phyloP scores from a whole-genome alignment of 345 rosid species.

The Salix exigua region DNA sequence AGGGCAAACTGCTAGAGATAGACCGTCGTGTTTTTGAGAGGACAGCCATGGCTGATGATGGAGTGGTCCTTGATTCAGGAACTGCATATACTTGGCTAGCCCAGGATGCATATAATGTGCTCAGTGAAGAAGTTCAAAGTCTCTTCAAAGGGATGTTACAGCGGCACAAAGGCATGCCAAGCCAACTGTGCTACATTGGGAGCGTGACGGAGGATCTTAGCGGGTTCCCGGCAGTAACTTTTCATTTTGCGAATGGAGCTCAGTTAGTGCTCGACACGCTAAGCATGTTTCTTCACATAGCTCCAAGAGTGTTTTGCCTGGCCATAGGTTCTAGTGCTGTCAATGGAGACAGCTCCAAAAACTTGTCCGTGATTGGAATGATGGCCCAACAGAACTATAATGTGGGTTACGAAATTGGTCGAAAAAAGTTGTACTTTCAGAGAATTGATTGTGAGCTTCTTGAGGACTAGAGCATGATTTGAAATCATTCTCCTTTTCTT shows the following conservation, averaged over 20 bases:
- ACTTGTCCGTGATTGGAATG: constrained; percentile 2
- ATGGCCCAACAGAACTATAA: constrained; percentile 16
- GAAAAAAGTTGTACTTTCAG: constrained; percentile 1
- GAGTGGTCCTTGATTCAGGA: constrained; percentile 37
- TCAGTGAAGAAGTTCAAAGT: constrained; percentile 20
- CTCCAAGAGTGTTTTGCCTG: not conserved
- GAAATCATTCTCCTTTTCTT: not conserved
- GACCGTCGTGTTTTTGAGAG: constrained; percentile 10
- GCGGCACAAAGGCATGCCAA: not conserved
- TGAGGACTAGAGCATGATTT: not conserved
- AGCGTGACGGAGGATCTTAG: not conserved
- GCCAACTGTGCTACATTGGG: constrained; percentile 41
- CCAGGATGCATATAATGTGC: constrained; percentile 3
- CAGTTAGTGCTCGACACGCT: constrained; percentile 11
- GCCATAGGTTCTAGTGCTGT: not conserved
- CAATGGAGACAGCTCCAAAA: not conserved
- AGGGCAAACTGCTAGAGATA: constrained; percentile 26
- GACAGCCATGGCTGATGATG: not conserved
- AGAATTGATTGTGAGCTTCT: constrained; percentile 15
- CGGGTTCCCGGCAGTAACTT: constrained; percentile 13
- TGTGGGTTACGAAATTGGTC: not conserved
- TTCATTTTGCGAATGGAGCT: constrained; percentile 15
- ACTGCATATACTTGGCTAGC: constrained; percentile 20
- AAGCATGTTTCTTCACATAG: not conserved
- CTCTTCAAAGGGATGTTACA: constrained; percentile 14